phyloP scores from a whole-genome alignment of 108 stramenopile genomes.

The Chaetoceros tenuissimus region DNA sequence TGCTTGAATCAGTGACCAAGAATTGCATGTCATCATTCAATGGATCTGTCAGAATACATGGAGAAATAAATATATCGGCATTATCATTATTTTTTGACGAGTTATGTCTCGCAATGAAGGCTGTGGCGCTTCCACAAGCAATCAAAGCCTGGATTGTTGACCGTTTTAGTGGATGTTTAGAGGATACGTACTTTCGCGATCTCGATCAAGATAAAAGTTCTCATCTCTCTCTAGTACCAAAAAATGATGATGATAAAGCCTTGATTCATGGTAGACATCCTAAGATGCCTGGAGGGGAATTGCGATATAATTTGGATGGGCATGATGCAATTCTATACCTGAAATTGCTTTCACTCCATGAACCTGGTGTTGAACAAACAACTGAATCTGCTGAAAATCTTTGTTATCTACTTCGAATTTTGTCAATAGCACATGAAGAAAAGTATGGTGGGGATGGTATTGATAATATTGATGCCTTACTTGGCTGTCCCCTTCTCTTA shows the following conservation, averaged over 20 bases:
- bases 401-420: conserved; percentile 5
- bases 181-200: conserved; percentile 12
- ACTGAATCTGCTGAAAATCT: not conserved
- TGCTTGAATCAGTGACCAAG: not conserved
- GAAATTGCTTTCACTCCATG: conserved; percentile 8
- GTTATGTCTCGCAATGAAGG: conserved; percentile 8
- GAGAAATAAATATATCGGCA: not conserved
- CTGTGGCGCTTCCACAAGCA: not conserved
- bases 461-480: conserved; percentile 12
- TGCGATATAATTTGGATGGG: conserved; percentile 12
- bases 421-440: conserved; percentile 8
- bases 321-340: conserved; percentile 12
- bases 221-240: too few relatives aligned
- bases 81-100: conserved; percentile 12
- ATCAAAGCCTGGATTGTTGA: conserved; percentile 9
- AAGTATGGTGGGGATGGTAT: conserved; percentile 14
- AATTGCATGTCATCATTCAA: too few relatives aligned
- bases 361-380: not conserved
- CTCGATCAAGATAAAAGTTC: not conserved
- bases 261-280: not conserved
- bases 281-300: conserved; percentile 3
- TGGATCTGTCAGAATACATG: not conserved
- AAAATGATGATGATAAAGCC: not conserved
- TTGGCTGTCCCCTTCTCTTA: conserved; percentile 11
- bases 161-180: conserved; percentile 5